Percentiles rank a stretch among this genome's conserved stretches.
phyloP scores from a whole-genome alignment of 2,329 filamentous ascomycete species.

The Cercospora canescens region DNA sequence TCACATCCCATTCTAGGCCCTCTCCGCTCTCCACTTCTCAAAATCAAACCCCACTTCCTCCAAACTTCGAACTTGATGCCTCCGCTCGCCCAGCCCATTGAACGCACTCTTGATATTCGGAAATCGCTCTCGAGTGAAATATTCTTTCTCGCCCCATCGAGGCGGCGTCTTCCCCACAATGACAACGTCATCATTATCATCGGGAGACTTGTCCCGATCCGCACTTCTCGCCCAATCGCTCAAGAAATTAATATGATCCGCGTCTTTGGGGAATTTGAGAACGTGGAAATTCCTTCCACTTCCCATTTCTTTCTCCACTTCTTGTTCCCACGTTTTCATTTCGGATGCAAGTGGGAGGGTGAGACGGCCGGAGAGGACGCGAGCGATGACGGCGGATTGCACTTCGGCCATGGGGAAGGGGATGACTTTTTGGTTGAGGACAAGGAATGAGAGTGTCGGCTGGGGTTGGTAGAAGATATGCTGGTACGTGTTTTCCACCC shows the following conservation, averaged over 20 bases:
- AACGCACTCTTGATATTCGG: slow-evolving; percentile 72
- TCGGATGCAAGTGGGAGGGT: slow-evolving; percentile 60
- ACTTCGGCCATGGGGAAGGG: slow-evolving; percentile 80
- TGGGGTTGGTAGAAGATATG: slow-evolving; percentile 76
- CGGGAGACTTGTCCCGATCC: slow-evolving; percentile 27
- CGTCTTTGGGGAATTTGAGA: slow-evolving; percentile 62
- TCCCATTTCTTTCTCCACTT: slow-evolving; percentile 41
- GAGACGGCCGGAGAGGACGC: slow-evolving; percentile 73
- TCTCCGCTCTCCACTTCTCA: slow-evolving; percentile 33
- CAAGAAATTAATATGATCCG: slow-evolving; percentile 67
- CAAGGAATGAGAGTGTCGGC: slow-evolving; percentile 76
- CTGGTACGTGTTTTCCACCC: slow-evolving; percentile 72
- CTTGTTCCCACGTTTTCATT: slow-evolving; percentile 70
- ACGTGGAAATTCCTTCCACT: slow-evolving; percentile 55
- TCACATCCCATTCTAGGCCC: slow-evolving; percentile 11
- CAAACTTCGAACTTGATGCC: slow-evolving; percentile 60
- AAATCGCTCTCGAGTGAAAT: slow-evolving; percentile 71
- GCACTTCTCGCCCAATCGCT: slow-evolving; percentile 61
- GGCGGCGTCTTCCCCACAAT: slow-evolving; percentile 64
- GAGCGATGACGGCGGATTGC: slow-evolving; percentile 74
- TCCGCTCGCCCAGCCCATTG: slow-evolving; percentile 60
- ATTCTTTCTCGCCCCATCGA: slow-evolving; percentile 68
- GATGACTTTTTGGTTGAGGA: slow-evolving; percentile 78
- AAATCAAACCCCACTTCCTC: slow-evolving; percentile 65
- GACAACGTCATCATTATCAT: neutral